Percentiles rank a stretch among this genome's conserved stretches.
Conservation (phyloP, 441 rosid genomes). For the Euphorbia corollata region DNA sequence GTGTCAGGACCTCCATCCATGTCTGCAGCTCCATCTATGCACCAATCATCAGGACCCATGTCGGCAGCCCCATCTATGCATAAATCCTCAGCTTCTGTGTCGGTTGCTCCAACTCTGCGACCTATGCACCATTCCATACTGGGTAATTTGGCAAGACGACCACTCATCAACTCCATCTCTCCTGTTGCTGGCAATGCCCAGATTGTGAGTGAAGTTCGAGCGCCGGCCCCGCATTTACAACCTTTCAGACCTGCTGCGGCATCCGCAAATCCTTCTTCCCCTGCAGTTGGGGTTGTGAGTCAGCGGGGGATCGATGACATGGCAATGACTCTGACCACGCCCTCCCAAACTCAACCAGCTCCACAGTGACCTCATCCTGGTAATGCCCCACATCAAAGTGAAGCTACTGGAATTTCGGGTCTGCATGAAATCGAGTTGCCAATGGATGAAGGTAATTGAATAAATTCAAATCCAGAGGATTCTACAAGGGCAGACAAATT, state of each 20-base stretch:
- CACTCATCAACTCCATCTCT: slow-evolving; percentile 35
- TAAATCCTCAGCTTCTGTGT: not conserved
- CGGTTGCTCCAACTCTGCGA: not conserved
- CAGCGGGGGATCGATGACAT: slow-evolving; percentile 22
- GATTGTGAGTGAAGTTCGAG: slow-evolving; percentile 36
- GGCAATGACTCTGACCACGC: slow-evolving; percentile 15
- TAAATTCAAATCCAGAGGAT: no score
- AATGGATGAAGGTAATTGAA: no score
- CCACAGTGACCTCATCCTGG: slow-evolving; percentile 16
- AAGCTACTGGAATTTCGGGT: slow-evolving; percentile 18
- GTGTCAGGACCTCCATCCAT: slow-evolving; percentile 22
- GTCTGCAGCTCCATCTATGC: slow-evolving; percentile 12
- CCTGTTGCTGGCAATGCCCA: slow-evolving; percentile 38
- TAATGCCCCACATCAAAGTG: slow-evolving; percentile 14
- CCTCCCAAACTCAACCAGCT: slow-evolving; percentile 20
- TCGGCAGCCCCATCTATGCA: slow-evolving; percentile 11
- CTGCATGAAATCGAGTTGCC: slow-evolving; percentile 24
- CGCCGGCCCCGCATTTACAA: slow-evolving; percentile 58
- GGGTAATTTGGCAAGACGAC: slow-evolving; percentile 41
- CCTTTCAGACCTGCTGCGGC: slow-evolving; percentile 44
- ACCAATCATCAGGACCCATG: not conserved
- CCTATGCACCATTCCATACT: slow-evolving; percentile 20
- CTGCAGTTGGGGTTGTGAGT: slow-evolving; percentile 19
- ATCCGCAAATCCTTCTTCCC: slow-evolving; percentile 23
- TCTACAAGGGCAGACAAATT: no score